Evolutionary conservation across 441 rosid genomes (phyloP), one percentile per base, ranked within the genome.

Genomic region (Theobroma grandiflorum): DNA sequence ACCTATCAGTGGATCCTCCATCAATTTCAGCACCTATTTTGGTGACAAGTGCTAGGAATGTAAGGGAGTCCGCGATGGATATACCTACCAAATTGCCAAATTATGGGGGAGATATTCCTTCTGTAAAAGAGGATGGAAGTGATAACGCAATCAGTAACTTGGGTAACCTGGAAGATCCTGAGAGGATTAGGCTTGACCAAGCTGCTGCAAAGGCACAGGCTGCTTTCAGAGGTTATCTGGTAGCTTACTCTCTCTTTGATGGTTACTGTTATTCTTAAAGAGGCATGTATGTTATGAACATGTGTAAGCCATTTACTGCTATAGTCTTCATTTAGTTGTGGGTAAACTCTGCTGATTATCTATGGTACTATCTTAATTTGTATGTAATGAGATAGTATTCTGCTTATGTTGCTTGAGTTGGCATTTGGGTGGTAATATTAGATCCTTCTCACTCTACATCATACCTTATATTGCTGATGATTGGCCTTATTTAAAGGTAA

Each of bases 171-270:
- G 87, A 86, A 72, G 94, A 81, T 82, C 73, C 89, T 76, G 93
- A 85, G 80, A 82, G 82, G 58, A 79, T 83, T 68, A 87, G 84
- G 82, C 89, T 79, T 31, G 93, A 90, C 77, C 80, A 84, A 78
- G 97, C 97, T 83, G 98, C 93, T 43, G 89, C 78, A 8, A 85
- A 74, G 79, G 90, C 89, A 59, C 98, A 96, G 84, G 92, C 98
- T 82, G 94, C 91, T 71, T 76, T 90, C 80, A 90, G 98, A 87
- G 97, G 98, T 82, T 91, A 80, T 86, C 92, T 87, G 98, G 98
- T 96, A 85, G 79, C 65, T 76, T 80, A 16, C 74, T 74, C 4
- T 75, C 77, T 58, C 61, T 72, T 55, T 63, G 20, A 68, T 72
- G 57, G 38, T 18, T 45, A 37, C 38, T 52, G 4, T 35, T 52